Base-by-base conservation (phyloP, 441 rosid genomes). In the Erodium chrysanthum region DNA sequence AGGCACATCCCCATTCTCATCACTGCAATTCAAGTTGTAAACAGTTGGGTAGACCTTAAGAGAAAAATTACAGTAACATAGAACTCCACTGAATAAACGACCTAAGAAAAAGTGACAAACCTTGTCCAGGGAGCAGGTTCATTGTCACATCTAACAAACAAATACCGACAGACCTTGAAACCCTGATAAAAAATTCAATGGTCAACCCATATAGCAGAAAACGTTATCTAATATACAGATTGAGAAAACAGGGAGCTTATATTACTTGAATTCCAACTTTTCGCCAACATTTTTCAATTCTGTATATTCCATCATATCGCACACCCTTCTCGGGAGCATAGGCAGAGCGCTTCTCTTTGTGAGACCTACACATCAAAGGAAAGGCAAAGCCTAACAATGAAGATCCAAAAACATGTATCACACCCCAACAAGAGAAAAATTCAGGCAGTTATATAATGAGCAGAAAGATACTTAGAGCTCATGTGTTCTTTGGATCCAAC, bases 61-160 rank as follows among this genome's bases (percentile, higher is more conserved):
- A 3, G 3, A 40, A 12, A 35, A 23, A 15, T 18, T 15, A 7
- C 0, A 11, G 12, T 4, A 64, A 75, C 12, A 25, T 3, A 0
- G 18, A 69, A 66, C 61, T 64, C 6, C 4, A 17, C 18, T 15
- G 25, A 60, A 73, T 5, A 0, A 65, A 46, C 18, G 4, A 61
- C 14, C 25, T 15, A 67, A 10, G 5, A 25, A n/a, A n/a, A n/a
- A n/a, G n/a, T n/a, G n/a, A 35, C 75, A 72, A 73, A 92, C 98
- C 94, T 88, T 1, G 92, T 87, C 98, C 98, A 92, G 15, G 96
- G 96, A 42, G 96, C 98, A 60, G 96, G 86, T 31, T 86, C 87
- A 52, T 90, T 92, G 77, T 92, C 98, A 73, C 98, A 90, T 73
- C 98, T 83, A 0, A 90, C 96, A 70, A 92, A 92, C 1, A 90